Conservation (phyloP, 306 rosid species). For the Sindora glabra region DNA sequence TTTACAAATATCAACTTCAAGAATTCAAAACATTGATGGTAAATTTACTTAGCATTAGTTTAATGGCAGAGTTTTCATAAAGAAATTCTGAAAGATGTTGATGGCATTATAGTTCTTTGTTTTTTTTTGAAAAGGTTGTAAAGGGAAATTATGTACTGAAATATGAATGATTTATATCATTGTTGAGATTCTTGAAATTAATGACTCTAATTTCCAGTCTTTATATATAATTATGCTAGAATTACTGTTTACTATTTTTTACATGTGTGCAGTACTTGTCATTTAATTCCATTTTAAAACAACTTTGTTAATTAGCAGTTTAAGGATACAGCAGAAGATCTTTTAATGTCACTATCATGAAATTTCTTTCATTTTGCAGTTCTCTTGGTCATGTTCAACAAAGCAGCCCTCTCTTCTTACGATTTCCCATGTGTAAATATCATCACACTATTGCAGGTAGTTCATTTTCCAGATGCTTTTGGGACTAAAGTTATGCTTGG, state of each 20-base stretch:
- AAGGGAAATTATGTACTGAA: neutral
- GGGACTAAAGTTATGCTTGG: neutral
- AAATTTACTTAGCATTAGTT: neutral
- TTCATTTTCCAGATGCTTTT: conserved; percentile 10
- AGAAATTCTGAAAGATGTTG: neutral
- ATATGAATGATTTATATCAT: neutral
- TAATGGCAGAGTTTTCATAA: neutral
- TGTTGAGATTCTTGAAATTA: neutral
- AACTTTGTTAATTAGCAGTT: neutral
- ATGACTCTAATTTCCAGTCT: neutral
- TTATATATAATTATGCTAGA: neutral
- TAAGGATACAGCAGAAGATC: neutral
- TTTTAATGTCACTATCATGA: conserved; percentile 4
- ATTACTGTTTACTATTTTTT: neutral
- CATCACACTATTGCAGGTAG: conserved; percentile 66
- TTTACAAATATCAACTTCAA: neutral
- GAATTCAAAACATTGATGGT: neutral
- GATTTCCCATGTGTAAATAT: conserved; percentile 48
- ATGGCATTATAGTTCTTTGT: too few relatives aligned
- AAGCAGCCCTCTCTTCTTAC: conserved; percentile 70
- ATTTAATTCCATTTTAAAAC: neutral
- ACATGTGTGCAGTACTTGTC: neutral
- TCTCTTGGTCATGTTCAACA: conserved; percentile 69
- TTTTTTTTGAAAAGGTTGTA: neutral
- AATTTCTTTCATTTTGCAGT: conserved; percentile 28